Evolutionary conservation across 2,329 filamentous ascomycete species (phyloP).

Genomic region (Apiospora koreana): DNA sequence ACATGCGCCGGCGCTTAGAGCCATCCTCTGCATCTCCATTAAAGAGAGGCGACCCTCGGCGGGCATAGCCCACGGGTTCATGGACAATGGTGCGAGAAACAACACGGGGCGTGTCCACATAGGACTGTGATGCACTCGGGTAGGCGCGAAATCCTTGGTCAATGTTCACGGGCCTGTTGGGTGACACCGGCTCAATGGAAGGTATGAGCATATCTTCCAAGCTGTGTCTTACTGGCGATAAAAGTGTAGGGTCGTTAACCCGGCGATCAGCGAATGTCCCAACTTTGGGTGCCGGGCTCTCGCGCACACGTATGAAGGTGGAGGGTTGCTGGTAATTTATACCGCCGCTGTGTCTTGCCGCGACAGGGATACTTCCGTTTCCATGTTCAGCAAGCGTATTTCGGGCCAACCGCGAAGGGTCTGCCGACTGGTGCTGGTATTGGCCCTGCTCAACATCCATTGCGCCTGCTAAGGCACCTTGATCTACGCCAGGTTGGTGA

Average conservation of each 20-base stretch:
- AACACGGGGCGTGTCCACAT: conserved; percentile 22
- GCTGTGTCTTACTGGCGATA: conserved; percentile 28
- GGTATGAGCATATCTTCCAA: conserved; percentile 33
- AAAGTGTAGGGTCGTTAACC: conserved; percentile 19
- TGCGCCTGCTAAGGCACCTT: neutral
- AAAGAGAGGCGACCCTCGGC: conserved; percentile 21
- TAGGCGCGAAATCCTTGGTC: conserved; percentile 17
- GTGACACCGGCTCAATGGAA: conserved; percentile 34
- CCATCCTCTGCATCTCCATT: conserved; percentile 22
- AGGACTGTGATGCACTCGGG: neutral
- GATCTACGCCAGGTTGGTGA: conserved; percentile 14
- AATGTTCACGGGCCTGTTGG: conserved; percentile 17
- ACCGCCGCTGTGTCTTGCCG: neutral
- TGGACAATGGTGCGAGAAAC: conserved; percentile 21
- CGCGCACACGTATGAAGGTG: conserved; percentile 24
- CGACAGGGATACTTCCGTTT: neutral
- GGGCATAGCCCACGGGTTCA: conserved; percentile 20
- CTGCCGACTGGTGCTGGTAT: neutral
- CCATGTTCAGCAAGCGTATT: neutral
- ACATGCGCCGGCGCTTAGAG: conserved; percentile 25
- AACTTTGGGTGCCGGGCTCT: conserved; percentile 33
- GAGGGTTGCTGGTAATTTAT: conserved; percentile 18
- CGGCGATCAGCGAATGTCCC: conserved; percentile 24
- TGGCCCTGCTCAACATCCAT: neutral
- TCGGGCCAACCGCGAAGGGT: neutral